Base-by-base conservation (phyloP, 805 yeast species). In the Debaryomyces castellii region DNA sequence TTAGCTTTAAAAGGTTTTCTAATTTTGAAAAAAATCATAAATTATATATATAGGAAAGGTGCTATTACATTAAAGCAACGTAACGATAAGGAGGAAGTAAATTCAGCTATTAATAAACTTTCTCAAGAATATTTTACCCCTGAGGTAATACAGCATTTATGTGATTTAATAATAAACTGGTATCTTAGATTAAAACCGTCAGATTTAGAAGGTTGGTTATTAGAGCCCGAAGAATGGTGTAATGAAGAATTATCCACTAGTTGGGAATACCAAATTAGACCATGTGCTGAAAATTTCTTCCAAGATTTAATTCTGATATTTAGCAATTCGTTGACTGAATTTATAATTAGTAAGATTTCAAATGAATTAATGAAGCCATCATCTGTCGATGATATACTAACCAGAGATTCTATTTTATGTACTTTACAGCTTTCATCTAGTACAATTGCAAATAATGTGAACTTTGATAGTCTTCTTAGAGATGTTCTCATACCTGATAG, bases 171-270 rank as follows among this genome's bases (percentile, higher is more conserved):
- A 28, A 82, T 90, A 47, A 73, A 76, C 34, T 84, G 85, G 80
- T 91, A 89, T 63, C 71, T 94, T 50, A 78, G 85, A 45, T 64
- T 91, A 40, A 80, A 83, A 47, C 89, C 92, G 0, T 63, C 77
- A 1, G 97, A 91, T 59, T 63, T 92, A 40, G 95, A 87, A 54
- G 70, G 80, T 32, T 94, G 98, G 98, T 61, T 73, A 10, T 63
- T 77, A 14, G 96, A 90, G 48, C 97, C 98, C 0, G 98, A 90
- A 61, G 97, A 89, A 62, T 94, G 96, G 89, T 82, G 87, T 17
- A 82, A 83, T 51, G 96, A 89, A 57, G 96, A 90, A 53, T 68
- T 84, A 46, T 77, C 82, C 41, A 71, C 81, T 4, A 83, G 85
- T 58, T 89, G 88, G 83, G 97, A 91, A 59, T 89, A 72, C 60